A percentile compares a stretch with the other conserved stretches of the same genome.
Evolutionary conservation across 2,329 filamentous ascomycete species (phyloP).

Genomic region (Cladosporium sp.): DNA sequence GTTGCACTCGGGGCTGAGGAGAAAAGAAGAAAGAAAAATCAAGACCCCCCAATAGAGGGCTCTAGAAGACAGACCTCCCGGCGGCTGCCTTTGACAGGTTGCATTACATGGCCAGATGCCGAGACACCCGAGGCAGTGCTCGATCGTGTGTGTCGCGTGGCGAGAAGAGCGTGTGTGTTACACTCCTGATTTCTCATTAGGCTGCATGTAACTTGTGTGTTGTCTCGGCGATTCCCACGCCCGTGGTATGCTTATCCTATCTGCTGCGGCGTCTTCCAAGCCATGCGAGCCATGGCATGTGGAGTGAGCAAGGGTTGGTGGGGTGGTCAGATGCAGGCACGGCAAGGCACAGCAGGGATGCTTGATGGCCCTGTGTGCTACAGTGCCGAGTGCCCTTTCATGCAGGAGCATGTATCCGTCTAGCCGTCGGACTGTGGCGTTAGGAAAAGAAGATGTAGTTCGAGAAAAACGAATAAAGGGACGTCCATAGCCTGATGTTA

Average conservation of each 20-base stretch:
- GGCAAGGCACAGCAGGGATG: constrained; percentile 14
- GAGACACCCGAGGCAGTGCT: constrained; percentile 1
- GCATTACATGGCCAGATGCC: not conserved
- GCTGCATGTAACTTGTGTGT: not conserved
- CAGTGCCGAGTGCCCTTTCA: not conserved
- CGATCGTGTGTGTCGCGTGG: not conserved
- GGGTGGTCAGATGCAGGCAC: constrained; percentile 15
- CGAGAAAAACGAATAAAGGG: not conserved
- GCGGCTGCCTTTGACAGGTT: constrained; percentile 3
- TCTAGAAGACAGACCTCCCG: not conserved
- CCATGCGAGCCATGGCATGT: constrained; percentile 4
- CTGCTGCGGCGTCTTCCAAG: not conserved
- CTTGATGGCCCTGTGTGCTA: not conserved
- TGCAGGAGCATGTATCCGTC: not conserved
- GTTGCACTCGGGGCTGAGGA: not conserved
- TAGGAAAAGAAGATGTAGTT: not conserved
- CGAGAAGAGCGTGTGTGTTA: not conserved
- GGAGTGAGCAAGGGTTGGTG: constrained; percentile 3
- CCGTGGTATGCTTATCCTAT: not conserved
- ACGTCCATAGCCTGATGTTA: not conserved
- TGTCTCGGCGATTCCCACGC: not conserved
- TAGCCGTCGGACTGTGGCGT: constrained; percentile 1
- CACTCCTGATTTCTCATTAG: not conserved
- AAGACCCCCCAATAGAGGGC: not conserved
- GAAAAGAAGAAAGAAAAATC: not conserved